Conservation (phyloP, 148 eudicot species). For the Spergularia bocconei region DNA sequence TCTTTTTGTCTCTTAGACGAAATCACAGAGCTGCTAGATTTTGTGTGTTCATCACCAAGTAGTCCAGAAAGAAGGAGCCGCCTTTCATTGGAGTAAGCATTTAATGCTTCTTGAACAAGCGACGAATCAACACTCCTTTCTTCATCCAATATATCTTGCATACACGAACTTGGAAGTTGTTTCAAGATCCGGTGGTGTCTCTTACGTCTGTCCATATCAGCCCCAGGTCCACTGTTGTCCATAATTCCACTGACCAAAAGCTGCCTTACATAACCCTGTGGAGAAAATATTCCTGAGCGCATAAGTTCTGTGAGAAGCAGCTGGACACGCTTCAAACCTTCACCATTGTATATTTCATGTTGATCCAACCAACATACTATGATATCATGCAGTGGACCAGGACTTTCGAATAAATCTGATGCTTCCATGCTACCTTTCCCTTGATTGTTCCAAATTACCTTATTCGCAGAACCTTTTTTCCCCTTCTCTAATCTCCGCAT, state of each 20-base stretch:
- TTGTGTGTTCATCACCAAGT: conserved; percentile 35
- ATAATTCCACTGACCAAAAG: conserved; percentile 81
- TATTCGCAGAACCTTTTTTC: conserved; percentile 29
- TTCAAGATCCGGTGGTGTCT: conserved; percentile 77
- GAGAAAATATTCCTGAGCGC: conserved; percentile 72
- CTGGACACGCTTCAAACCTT: conserved; percentile 75
- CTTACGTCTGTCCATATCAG: conserved; percentile 45
- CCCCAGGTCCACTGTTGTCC: conserved; percentile 52
- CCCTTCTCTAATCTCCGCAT: conserved; percentile 39
- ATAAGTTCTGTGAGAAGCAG: conserved; percentile 69
- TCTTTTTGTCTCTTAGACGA: conserved; percentile 40
- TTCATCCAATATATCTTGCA: conserved; percentile 62
- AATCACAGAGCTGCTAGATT: conserved; percentile 19
- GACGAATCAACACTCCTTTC: conserved; percentile 42
- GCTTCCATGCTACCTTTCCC: conserved; percentile 32
- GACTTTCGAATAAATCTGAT: conserved; percentile 69
- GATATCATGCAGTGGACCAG: conserved; percentile 87
- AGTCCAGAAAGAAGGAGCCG: conserved; percentile 68
- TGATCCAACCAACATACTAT: conserved; percentile 95
- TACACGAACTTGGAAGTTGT: conserved; percentile 68
- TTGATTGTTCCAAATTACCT: conserved; percentile 15
- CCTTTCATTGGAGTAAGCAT: conserved; percentile 81
- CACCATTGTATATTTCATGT: conserved; percentile 69
- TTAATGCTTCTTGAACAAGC: conserved; percentile 50
- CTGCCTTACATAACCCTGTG: conserved; percentile 81